Conservation (phyloP, 768 basidiomycete species). For the Tricholoma sp. region DNA sequence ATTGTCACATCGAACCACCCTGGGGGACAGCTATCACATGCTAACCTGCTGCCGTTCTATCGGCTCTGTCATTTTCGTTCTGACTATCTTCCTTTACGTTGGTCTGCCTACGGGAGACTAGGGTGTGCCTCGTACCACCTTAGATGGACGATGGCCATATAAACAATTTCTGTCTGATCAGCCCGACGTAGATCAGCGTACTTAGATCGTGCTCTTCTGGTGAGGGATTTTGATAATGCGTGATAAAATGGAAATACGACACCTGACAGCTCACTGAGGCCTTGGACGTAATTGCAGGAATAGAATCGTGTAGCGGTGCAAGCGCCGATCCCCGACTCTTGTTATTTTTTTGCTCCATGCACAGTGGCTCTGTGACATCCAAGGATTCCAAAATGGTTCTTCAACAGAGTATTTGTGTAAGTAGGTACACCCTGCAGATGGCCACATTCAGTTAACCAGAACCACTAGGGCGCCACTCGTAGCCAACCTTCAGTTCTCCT, state of each 20-base stretch:
- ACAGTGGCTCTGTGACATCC: conserved; percentile 24
- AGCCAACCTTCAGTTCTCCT: too few relatives aligned
- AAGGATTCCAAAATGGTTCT: too few relatives aligned
- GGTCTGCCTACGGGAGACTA: too few relatives aligned
- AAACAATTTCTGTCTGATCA: conserved; percentile 21
- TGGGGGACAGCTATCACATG: conserved; percentile 28
- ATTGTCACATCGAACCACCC: conserved; percentile 10
- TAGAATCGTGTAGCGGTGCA: too few relatives aligned
- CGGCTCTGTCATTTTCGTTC: conserved; percentile 18
- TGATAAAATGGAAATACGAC: not conserved
- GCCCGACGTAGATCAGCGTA: conserved; percentile 16
- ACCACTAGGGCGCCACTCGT: too few relatives aligned
- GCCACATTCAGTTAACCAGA: too few relatives aligned
- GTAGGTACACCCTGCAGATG: too few relatives aligned
- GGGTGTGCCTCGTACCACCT: conserved; percentile 28
- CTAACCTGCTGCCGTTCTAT: conserved; percentile 26
- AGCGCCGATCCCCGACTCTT: too few relatives aligned
- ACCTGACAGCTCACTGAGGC: conserved; percentile 7
- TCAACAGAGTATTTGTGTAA: too few relatives aligned
- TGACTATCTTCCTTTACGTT: too few relatives aligned
- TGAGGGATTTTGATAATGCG: conserved; percentile 13
- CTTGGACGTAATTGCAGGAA: conserved; percentile 20
- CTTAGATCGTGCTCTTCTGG: conserved; percentile 24
- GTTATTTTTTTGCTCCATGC: conserved; percentile 21
- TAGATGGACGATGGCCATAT: conserved; percentile 20